These are phyloP conservation scores for Mortierella sp. DNA, from an alignment of 371 early-diverging fungal species.

Conservation along the genomic window DNA sequence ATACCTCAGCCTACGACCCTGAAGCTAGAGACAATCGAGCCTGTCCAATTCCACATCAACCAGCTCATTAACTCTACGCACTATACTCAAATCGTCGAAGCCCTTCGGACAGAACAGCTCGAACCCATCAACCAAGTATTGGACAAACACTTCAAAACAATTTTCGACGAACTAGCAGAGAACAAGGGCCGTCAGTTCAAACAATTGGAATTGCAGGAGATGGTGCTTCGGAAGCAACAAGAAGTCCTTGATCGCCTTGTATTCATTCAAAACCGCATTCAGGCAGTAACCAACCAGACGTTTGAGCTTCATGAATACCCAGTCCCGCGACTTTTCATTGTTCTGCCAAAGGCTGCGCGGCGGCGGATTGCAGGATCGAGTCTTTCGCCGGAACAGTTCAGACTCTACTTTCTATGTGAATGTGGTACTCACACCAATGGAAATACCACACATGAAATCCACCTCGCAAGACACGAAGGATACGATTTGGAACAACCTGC, in stretches of 20 bases:
- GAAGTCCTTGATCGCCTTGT: slow-evolving; percentile 10
- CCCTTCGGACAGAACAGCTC: too few relatives aligned
- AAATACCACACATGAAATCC: slow-evolving; percentile 7
- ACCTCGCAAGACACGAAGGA: slow-evolving; percentile 2
- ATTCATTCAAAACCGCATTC: slow-evolving; percentile 9
- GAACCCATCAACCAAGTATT: too few relatives aligned
- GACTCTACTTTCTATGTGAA: slow-evolving; percentile 25
- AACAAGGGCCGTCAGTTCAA: neutral
- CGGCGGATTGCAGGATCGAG: neutral
- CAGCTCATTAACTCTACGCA: too few relatives aligned
- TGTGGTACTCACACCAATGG: slow-evolving; percentile 25
- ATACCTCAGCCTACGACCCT: too few relatives aligned
- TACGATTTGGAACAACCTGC: slow-evolving; percentile 6
- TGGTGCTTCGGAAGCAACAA: slow-evolving; percentile 9
- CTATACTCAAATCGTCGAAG: too few relatives aligned
- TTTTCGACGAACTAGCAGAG: neutral
- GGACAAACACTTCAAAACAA: neutral
- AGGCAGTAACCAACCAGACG: slow-evolving; percentile 11
- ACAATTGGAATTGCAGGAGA: neutral
- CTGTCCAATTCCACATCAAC: too few relatives aligned
- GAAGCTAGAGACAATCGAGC: too few relatives aligned
- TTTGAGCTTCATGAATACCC: slow-evolving; percentile 25
- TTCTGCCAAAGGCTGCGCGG: slow-evolving; percentile 4
- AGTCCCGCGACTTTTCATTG: slow-evolving; percentile 20
- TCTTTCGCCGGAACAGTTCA: neutral